Conservation (phyloP, 352 stramenopile genomes). For the Globisporangium rhizosaccharum region DNA sequence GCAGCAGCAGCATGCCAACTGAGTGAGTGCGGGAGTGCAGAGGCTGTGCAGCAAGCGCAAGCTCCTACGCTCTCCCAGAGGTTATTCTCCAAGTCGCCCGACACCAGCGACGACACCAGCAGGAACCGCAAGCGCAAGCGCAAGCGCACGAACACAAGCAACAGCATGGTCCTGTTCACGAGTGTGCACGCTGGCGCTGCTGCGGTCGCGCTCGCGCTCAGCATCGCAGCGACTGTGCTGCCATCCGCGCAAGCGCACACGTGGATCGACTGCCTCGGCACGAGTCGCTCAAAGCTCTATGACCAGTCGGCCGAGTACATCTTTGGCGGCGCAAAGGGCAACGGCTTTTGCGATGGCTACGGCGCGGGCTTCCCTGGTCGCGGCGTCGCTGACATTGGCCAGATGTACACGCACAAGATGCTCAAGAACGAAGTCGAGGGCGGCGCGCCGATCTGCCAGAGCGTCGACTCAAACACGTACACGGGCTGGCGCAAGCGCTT, state of each 20-base stretch:
- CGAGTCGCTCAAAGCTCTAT: slow-evolving; percentile 54
- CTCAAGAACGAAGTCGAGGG: slow-evolving; percentile 56
- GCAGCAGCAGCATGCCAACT: not conserved
- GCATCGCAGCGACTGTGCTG: slow-evolving; percentile 6
- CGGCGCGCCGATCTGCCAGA: slow-evolving; percentile 38
- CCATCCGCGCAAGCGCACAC: slow-evolving; percentile 35
- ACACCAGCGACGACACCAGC: not conserved
- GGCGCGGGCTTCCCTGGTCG: slow-evolving; percentile 53
- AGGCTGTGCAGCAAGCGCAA: too few species aligned
- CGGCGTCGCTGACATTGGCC: slow-evolving; percentile 43
- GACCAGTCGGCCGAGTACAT: slow-evolving; percentile 62
- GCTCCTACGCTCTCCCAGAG: not conserved
- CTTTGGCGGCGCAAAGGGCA: slow-evolving; percentile 48
- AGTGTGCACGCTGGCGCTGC: not conserved
- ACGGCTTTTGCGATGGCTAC: slow-evolving; percentile 70
- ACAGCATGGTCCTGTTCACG: slow-evolving; percentile 1
- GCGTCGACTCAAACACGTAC: slow-evolving; percentile 48
- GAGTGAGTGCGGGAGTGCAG: too few species aligned
- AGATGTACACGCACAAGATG: slow-evolving; percentile 62
- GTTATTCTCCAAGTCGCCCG: slow-evolving; percentile 2
- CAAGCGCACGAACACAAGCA: too few species aligned
- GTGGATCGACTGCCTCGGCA: slow-evolving; percentile 78
- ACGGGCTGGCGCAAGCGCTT: slow-evolving; percentile 53
- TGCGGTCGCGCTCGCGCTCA: slow-evolving; percentile 5
- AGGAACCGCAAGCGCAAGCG: not conserved